phyloP scores from a whole-genome alignment of 1,284 basidiomycete genomes.

The Cryptococcus hybrid region DNA sequence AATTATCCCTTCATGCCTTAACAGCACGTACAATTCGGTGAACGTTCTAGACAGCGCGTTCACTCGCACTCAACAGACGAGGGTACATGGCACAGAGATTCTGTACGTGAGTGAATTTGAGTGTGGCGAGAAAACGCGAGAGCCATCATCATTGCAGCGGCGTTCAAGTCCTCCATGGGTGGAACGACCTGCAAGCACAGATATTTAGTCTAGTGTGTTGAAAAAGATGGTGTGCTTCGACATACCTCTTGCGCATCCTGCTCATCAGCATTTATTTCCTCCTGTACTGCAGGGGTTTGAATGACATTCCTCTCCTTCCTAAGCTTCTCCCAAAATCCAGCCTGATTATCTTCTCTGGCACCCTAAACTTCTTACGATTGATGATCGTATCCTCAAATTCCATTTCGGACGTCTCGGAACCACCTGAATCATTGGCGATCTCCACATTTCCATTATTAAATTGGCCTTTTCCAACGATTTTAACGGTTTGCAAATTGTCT shows the following conservation, averaged over 20 bases:
- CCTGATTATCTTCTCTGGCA: constrained; percentile 89
- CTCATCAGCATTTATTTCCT: background rate
- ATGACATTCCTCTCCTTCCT: constrained; percentile 37
- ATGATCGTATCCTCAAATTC: constrained; percentile 53
- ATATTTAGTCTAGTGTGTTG: background rate
- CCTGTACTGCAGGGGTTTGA: background rate
- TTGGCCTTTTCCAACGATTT: constrained; percentile 65
- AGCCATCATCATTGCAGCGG: constrained; percentile 2
- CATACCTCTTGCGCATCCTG: background rate
- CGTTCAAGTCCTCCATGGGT: constrained; percentile 1
- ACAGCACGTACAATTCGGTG: no score
- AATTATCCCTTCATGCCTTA: no score
- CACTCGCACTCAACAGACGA: no score
- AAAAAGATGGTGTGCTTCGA: background rate
- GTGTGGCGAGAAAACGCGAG: constrained; percentile 1
- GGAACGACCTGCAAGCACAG: background rate
- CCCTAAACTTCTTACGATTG: constrained; percentile 73
- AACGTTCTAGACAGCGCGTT: no score
- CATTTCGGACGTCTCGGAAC: constrained; percentile 18
- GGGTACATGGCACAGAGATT: no score
- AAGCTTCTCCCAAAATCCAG: constrained; percentile 91
- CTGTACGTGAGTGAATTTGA: background rate
- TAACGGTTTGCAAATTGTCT: constrained; percentile 63
- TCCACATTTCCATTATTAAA: constrained; percentile 92
- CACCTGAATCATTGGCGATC: constrained; percentile 47